phyloP scores from a whole-genome alignment of 2,329 filamentous ascomycete species.

The Fusarium floridanum region DNA sequence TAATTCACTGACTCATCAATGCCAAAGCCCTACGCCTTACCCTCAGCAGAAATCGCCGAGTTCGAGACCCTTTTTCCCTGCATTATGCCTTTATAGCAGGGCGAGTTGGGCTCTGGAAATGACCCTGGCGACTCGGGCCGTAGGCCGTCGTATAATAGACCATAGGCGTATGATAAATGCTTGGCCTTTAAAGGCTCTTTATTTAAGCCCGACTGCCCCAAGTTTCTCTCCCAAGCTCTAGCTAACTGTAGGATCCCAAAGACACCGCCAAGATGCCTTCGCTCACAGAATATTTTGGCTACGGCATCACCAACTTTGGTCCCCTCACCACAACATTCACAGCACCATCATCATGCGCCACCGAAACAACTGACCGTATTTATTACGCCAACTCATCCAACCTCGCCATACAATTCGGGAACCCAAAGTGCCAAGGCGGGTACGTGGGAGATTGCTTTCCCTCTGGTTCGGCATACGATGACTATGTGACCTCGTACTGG shows the following conservation, averaged over 20 bases:
- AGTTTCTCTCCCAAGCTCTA: neutral
- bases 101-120: neutral
- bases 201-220: neutral
- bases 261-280: constrained; percentile 40
- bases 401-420: constrained; percentile 1
- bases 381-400: neutral
- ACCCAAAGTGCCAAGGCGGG: constrained; percentile 13
- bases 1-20: neutral
- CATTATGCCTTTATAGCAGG: neutral
- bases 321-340: constrained; percentile 50
- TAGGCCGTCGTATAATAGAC: neutral
- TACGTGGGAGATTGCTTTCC: constrained; percentile 40
- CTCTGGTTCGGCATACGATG: constrained; percentile 31
- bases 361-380: constrained; percentile 15
- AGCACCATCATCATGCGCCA: constrained; percentile 40
- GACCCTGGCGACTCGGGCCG: neutral
- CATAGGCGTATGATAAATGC: neutral
- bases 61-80: neutral
- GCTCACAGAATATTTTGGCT: constrained; percentile 38
- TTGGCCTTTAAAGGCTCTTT: neutral
- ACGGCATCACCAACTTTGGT: constrained; percentile 46
- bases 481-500: neutral
- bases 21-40: neutral
- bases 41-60: constrained; percentile 9
- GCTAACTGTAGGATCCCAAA: neutral